phyloP scores from a whole-genome alignment of 2,329 filamentous ascomycete genomes.

The Thermothelomyces thermophilus region DNA sequence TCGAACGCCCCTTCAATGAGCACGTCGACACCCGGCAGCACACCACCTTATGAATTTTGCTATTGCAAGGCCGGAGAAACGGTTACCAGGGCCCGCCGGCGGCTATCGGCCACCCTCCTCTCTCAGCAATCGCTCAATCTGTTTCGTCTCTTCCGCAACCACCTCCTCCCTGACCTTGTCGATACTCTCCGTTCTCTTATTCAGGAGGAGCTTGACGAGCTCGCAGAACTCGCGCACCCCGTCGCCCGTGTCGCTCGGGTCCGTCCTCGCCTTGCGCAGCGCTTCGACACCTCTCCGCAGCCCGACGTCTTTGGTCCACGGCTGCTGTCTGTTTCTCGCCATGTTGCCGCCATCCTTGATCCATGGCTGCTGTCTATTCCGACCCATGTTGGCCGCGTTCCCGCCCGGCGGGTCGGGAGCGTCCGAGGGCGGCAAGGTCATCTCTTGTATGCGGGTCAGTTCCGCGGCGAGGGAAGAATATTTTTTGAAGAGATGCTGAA shows the following conservation, averaged over 20 bases:
- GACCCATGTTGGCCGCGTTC: constrained; percentile 3
- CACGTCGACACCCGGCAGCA: too few relatives aligned
- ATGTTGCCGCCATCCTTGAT: background rate
- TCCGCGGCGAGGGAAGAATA: constrained; percentile 45
- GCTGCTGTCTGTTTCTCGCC: constrained; percentile 29
- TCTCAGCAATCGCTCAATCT: constrained; percentile 44
- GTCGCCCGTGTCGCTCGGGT: constrained; percentile 49
- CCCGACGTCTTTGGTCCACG: constrained; percentile 54
- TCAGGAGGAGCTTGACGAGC: constrained; percentile 45
- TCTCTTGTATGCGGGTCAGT: constrained; percentile 43
- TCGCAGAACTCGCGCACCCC: constrained; percentile 55
- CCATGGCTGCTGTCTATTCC: constrained; percentile 28
- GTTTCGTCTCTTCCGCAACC: constrained; percentile 40
- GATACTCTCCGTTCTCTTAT: constrained; percentile 26
- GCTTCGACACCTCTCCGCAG: constrained; percentile 49
- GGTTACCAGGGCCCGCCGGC: too few relatives aligned
- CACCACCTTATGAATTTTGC: too few relatives aligned
- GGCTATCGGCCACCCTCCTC: constrained; percentile 30
- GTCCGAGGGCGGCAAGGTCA: constrained; percentile 40
- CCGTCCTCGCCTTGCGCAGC: constrained; percentile 44
- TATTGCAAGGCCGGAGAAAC: too few relatives aligned
- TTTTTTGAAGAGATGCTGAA: constrained; percentile 44
- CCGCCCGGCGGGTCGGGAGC: background rate
- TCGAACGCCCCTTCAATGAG: too few relatives aligned
- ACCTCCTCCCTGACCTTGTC: constrained; percentile 38